phyloP scores from a whole-genome alignment of 2,329 filamentous ascomycete genomes.

The Aspergillus bombycis region DNA sequence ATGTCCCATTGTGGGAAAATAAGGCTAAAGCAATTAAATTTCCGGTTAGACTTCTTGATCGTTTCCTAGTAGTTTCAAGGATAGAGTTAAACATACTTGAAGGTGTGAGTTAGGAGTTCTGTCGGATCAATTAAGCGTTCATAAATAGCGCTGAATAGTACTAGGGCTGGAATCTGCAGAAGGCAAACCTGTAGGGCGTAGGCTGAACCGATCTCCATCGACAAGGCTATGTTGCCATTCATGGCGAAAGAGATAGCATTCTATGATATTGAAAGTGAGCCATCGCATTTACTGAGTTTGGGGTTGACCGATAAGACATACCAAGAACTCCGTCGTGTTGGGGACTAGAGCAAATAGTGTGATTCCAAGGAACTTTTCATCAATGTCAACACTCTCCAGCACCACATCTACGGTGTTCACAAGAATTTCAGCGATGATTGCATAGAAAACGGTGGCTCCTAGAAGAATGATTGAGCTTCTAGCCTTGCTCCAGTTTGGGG shows the following conservation, averaged over 20 bases:
- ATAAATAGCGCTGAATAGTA: slow-evolving; percentile 84
- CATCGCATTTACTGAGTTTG: background rate
- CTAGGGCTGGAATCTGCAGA: slow-evolving; percentile 88
- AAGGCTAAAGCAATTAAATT: slow-evolving; percentile 55
- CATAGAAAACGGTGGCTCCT: slow-evolving; percentile 86
- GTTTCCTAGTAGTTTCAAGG: background rate
- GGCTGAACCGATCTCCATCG: slow-evolving; percentile 98
- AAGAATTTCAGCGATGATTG: slow-evolving; percentile 94
- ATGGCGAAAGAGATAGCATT: slow-evolving; percentile 99
- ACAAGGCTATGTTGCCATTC: slow-evolving; percentile 98
- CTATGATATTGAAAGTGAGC: slow-evolving; percentile 46
- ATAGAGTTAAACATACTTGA: slow-evolving; percentile 49
- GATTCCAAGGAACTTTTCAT: slow-evolving; percentile 96
- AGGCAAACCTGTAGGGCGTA: slow-evolving; percentile 96
- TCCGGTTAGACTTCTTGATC: background rate
- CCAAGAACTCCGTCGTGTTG: slow-evolving; percentile 96
- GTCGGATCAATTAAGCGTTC: slow-evolving; percentile 58
- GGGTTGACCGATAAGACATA: slow-evolving; percentile 52
- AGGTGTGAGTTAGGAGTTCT: slow-evolving; percentile 56
- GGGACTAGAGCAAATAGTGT: slow-evolving; percentile 95
- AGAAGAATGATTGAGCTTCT: slow-evolving; percentile 92
- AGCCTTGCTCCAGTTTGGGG: slow-evolving; percentile 93
- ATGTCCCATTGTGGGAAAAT: slow-evolving; percentile 99
- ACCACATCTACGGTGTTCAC: slow-evolving; percentile 98
- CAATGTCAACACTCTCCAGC: slow-evolving; percentile 82